Base-by-base conservation (phyloP, 2,329 filamentous ascomycete genomes). In the Alternaria tenuissima region DNA sequence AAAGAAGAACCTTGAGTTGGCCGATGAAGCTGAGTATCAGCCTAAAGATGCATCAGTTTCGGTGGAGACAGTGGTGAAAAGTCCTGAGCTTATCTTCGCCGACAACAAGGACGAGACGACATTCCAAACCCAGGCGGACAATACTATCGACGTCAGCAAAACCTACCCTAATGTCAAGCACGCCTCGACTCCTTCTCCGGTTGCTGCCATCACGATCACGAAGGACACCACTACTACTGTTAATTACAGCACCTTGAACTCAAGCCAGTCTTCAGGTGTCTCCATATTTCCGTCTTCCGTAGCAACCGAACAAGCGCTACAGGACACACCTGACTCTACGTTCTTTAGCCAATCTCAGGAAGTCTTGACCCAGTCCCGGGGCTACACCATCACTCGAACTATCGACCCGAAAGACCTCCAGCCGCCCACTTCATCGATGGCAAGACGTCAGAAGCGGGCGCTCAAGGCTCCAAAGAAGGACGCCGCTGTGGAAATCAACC, bases 121-220 rank as follows among this genome's bases (percentile, higher is more conserved):
- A 4, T 8, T 9, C 7, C 7, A 11, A 18, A 48, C 7, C 4
- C 18, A 5, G n/a, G 18, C 6, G 28, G n/a, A 8, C 7, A 22
- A 22, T 11, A 4, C 1, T 2, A 8, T 3, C 5, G 7, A 20
- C 14, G 1, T 34, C 28, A 14, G 28, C n/a, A 11, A 16, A n/a
- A 34, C 28, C 7, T 28, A 8, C 8, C 18, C 28, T 1, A n/a
- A 11, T 14, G 4, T 16, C n/a, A 30, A 32, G 1, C 26, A 47
- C 0, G 1, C 0, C 12, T 16, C 26, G 1, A 9, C 26, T 18
- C 0, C 11, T 12, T 1, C 44, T 0, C 16, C 34, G 6, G 3
- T 30, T 7, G 28, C 28, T 9, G 20, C 44, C 0, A 22, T 48
- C 11, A 34, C 18, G 1, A 14, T 16, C 7, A 39, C 36, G n/a